These are phyloP conservation scores for Trichoderma arundinaceum DNA, from an alignment of 2,329 filamentous ascomycete species.

Conservation along the genomic window DNA sequence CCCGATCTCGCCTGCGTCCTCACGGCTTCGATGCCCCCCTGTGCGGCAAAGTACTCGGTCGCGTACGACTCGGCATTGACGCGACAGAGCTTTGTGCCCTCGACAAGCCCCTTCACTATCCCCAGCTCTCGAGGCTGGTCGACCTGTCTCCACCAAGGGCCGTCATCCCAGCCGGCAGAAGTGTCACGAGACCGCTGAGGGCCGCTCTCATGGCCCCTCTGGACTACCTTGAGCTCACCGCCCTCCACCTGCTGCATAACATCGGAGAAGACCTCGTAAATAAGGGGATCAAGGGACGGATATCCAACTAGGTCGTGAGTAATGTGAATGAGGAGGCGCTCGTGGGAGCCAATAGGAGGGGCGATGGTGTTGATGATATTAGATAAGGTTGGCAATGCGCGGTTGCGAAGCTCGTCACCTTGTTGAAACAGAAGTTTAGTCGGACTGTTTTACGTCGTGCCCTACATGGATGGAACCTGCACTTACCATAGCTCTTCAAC, in stretches of 20 bases:
- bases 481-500: slow-evolving; percentile 58
- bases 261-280: slow-evolving; percentile 88
- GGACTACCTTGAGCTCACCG: slow-evolving; percentile 90
- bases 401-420: slow-evolving; percentile 87
- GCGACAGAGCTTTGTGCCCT: slow-evolving; percentile 89
- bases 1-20: slow-evolving; percentile 79
- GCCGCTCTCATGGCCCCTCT: slow-evolving; percentile 86
- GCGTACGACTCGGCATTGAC: slow-evolving; percentile 89
- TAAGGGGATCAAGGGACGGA: slow-evolving; percentile 88
- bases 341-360: slow-evolving; percentile 94
- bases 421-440: slow-evolving; percentile 46
- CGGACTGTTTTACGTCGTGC: background rate
- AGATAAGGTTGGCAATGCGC: slow-evolving; percentile 92
- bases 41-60: slow-evolving; percentile 77
- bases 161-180: slow-evolving; percentile 81
- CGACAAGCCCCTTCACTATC: slow-evolving; percentile 76
- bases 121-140: slow-evolving; percentile 76
- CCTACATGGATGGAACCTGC: background rate
- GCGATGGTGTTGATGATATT: slow-evolving; percentile 94
- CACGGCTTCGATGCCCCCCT: slow-evolving; percentile 80
- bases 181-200: slow-evolving; percentile 66
- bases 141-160: slow-evolving; percentile 90
- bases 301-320: slow-evolving; percentile 96
- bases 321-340: slow-evolving; percentile 95
- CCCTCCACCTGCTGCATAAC: slow-evolving; percentile 99